phyloP scores from a whole-genome alignment of 805 yeast genomes.

The Yarrowia hollandica region DNA sequence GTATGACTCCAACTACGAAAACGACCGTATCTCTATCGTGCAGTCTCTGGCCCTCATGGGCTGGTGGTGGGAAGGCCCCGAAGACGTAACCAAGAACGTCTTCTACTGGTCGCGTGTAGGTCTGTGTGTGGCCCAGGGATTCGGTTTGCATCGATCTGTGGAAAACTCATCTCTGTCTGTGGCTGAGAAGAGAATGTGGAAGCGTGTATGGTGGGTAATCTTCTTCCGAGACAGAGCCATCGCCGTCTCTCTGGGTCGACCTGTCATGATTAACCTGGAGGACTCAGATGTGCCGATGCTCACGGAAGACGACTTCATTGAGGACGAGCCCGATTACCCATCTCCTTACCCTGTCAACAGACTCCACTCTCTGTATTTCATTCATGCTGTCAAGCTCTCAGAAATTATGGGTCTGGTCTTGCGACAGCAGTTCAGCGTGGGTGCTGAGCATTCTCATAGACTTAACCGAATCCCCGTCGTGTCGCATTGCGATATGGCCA shows the following conservation, averaged over 20 bases:
- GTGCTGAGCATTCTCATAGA: constrained; percentile 54
- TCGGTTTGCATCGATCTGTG: constrained; percentile 69
- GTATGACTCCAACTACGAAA: constrained; percentile 67
- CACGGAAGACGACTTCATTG: constrained; percentile 61
- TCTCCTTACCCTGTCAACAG: constrained; percentile 48
- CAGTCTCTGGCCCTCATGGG: constrained; percentile 65
- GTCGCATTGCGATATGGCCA: constrained; percentile 66
- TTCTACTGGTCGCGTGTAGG: constrained; percentile 73
- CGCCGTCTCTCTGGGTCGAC: constrained; percentile 74
- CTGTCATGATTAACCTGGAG: constrained; percentile 63
- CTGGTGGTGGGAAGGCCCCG: constrained; percentile 73
- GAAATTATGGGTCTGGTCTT: constrained; percentile 71
- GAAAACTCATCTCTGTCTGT: constrained; percentile 43
- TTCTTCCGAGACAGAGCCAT: constrained; percentile 69
- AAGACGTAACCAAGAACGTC: constrained; percentile 63
- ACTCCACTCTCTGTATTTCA: constrained; percentile 57
- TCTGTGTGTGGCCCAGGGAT: constrained; percentile 67
- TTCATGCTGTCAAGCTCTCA: constrained; percentile 63
- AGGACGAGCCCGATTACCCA: constrained; percentile 48
- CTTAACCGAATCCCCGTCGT: constrained; percentile 52
- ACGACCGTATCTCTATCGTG: constrained; percentile 59
- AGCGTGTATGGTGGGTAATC: constrained; percentile 76
- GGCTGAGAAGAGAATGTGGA: constrained; percentile 52
- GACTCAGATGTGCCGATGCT: constrained; percentile 80
- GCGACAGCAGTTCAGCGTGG: constrained; percentile 68